A percentile compares a stretch with the other conserved stretches of the same genome.
Evolutionary conservation across 78 protist genomes (phyloP).

Genomic region (Pigoraptor vietnamica): DNA sequence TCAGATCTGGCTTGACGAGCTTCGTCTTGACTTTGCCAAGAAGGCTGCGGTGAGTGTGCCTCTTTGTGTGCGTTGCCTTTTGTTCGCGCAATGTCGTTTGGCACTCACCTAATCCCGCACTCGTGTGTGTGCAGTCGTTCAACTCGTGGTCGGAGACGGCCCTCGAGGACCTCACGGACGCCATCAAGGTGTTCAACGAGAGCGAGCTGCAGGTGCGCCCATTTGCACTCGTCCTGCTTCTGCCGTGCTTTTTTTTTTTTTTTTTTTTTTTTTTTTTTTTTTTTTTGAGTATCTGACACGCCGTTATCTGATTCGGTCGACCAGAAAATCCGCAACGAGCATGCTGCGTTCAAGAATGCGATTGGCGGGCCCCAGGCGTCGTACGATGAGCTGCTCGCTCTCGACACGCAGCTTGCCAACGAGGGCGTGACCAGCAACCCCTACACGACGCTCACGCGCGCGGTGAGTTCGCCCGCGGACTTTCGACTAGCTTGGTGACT

Average conservation of each 20-base stretch:
- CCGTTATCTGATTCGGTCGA: no score
- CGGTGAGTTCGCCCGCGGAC: neutral
- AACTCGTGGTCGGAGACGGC: slow-evolving; percentile 15
- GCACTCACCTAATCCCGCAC: no score
- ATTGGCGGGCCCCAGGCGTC: neutral
- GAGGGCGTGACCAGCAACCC: neutral
- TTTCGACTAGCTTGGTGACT: neutral
- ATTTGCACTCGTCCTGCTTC: no score
- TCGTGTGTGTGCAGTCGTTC: no score
- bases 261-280: no score
- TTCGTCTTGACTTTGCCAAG: slow-evolving; percentile 18
- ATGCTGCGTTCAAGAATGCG: neutral
- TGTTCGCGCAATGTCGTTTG: no score
- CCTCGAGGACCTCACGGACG: slow-evolving; percentile 25
- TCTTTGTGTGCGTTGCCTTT: no score
- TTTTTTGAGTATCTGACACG: no score
- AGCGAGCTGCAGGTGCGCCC: neutral
- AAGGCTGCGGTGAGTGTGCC: neutral
- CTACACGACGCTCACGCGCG: slow-evolving; percentile 11
- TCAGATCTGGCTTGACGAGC: slow-evolving; percentile 12
- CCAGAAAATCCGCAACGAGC: neutral
- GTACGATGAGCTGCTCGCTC: neutral
- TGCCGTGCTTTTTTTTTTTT: no score
- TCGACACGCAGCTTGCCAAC: neutral
- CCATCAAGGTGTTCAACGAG: neutral